A percentile compares a stretch with the other conserved stretches of the same genome.
Evolutionary conservation across 164 flowering plant genomes (phyloP).

Genomic region (Tinospora cordifolia): DNA sequence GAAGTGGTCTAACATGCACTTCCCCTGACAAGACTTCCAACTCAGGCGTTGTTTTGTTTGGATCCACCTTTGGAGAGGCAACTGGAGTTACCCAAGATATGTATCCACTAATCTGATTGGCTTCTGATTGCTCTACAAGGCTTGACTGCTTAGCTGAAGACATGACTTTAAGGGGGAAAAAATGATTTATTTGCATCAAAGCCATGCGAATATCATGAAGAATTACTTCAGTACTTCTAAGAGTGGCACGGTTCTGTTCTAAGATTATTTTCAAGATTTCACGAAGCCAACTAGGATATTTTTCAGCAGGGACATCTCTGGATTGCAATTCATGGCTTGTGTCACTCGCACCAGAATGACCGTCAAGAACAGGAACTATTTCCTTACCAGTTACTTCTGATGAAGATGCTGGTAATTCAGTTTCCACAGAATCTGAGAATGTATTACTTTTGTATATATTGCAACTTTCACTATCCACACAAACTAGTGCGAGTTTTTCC

Average conservation of each 20-base stretch:
- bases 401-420: slow-evolving; percentile 7
- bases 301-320: slow-evolving; percentile 15
- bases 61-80: slow-evolving; percentile 23
- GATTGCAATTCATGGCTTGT: slow-evolving; percentile 13
- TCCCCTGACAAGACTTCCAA: slow-evolving; percentile 16
- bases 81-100: slow-evolving; percentile 38
- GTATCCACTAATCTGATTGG: slow-evolving; percentile 29
- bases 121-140: slow-evolving; percentile 16
- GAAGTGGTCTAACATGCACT: slow-evolving; percentile 21
- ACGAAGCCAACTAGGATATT: slow-evolving; percentile 56
- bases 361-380: slow-evolving; percentile 37
- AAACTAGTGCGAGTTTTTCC: slow-evolving; percentile 80
- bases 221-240: slow-evolving; percentile 44
- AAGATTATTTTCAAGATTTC: slow-evolving; percentile 41
- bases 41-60: slow-evolving; percentile 19
- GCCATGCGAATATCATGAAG: slow-evolving; percentile 53
- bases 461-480: slow-evolving; percentile 30
- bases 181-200: slow-evolving; percentile 20
- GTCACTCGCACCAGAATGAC: slow-evolving; percentile 14
- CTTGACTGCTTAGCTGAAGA: slow-evolving; percentile 17
- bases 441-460: not conserved
- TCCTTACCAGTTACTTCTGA: slow-evolving; percentile 36
- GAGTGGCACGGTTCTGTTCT: slow-evolving; percentile 44
- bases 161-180: slow-evolving; percentile 15
- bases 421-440: slow-evolving; percentile 13